Base-by-base conservation (phyloP, 441 rosid species). In the Biscutella laevigata region DNA sequence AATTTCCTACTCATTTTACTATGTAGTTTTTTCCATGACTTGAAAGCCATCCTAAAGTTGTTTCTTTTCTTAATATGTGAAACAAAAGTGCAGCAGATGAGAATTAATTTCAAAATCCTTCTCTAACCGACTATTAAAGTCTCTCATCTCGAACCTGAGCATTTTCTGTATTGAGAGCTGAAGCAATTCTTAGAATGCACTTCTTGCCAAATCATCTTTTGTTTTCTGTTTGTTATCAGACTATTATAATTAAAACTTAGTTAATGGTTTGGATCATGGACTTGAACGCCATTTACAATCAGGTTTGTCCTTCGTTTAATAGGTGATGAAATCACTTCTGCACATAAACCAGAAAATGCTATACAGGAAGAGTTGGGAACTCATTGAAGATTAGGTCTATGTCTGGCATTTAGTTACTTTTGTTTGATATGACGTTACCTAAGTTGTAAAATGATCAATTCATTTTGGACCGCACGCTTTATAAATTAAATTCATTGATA, bases 301-400 rank as follows among this genome's bases (percentile, higher is more conserved):
- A 54, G 45, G 6, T 32, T 53, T 62, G 12, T 53, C 35, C 22
- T 64, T 40, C 13, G n/a, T 63, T 25, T 61, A 25, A 34, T 74
- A 90, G 95, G 77, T 57, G 68, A 74, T 38, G 62, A 61, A 48
- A 57, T 71, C 48, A 42, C 24, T 36, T 57, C 69, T 64, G 4
- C 29, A 30, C 60, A 72, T 47, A 80, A 65, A 55, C 56, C 76
- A 11, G 28, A 50, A 75, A 72, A 35, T 14, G 55, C 64, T 59
- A 66, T 77, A 60, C 61, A 66, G 14, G 52, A 66, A 59, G 89
- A 78, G 53, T 36, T 83, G 81, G 82, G 48, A 69, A 71, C 52
- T 79, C 78, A 32, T 38, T 80, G 71, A 76, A 74, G 96, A 96
- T 86, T 71, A 43, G 70, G 13, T 10, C 26, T 35, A 34, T 41